Evolutionary conservation across 192 early-diverging fungal species (phyloP).

Genomic region (Coemansia sp.): DNA sequence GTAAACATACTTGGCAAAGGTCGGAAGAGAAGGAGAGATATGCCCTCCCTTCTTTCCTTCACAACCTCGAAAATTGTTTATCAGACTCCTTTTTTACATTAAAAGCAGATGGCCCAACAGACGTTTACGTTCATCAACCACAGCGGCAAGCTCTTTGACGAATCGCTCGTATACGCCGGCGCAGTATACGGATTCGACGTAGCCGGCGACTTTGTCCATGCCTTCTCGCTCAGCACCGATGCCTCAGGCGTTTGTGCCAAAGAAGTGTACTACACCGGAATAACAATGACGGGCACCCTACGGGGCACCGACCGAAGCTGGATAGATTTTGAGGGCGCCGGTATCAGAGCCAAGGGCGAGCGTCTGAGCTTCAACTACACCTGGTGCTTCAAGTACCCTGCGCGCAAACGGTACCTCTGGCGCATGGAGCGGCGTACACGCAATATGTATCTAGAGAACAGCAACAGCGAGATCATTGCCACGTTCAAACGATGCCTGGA

Average conservation of each 20-base stretch:
- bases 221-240: slow-evolving; percentile 14
- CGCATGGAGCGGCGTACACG: slow-evolving; percentile 15
- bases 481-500: slow-evolving; percentile 7
- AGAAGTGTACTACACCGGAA: slow-evolving; percentile 17
- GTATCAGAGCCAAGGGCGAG: slow-evolving; percentile 15
- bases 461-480: slow-evolving; percentile 10
- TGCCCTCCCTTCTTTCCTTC: no score
- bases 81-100: background rate
- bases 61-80: background rate
- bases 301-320: slow-evolving; percentile 14
- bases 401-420: slow-evolving; percentile 11
- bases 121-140: slow-evolving; percentile 25
- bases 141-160: slow-evolving; percentile 18
- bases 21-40: no score
- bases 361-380: slow-evolving; percentile 19
- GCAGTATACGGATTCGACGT: slow-evolving; percentile 19
- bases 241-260: slow-evolving; percentile 5
- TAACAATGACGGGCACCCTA: slow-evolving; percentile 11
- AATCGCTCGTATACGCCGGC: slow-evolving; percentile 16
- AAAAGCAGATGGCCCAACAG: slow-evolving; percentile 8
- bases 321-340: slow-evolving; percentile 11
- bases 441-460: slow-evolving; percentile 10
- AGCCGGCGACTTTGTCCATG: slow-evolving; percentile 8
- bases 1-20: no score
- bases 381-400: slow-evolving; percentile 17